Conservation (phyloP, 306 rosid species). For the Castanopsis chinensis region DNA sequence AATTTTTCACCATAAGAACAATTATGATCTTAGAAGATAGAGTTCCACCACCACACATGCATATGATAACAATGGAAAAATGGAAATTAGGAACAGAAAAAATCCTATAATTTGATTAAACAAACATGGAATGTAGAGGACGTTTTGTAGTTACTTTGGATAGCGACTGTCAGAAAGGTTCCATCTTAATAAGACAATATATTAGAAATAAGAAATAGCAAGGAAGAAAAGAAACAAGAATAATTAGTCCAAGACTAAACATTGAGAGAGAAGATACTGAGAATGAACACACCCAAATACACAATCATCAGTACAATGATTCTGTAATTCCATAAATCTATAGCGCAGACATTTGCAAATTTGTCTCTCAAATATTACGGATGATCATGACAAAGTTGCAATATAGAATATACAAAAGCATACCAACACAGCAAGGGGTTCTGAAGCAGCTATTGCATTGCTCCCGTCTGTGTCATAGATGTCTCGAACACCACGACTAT, state of each 20-base stretch:
- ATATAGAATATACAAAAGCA: neutral
- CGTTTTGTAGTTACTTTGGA: neutral
- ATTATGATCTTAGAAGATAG: neutral
- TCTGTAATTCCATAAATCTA: neutral
- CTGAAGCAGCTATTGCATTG: slow-evolving; percentile 71
- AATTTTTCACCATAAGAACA: neutral
- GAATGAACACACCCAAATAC: neutral
- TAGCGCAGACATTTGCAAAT: neutral
- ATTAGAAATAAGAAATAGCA: neutral
- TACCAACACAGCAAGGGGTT: slow-evolving; percentile 95
- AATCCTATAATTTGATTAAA: neutral
- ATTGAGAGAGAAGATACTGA: neutral
- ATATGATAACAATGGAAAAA: neutral
- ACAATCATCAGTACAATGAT: neutral
- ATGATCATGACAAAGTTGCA: neutral
- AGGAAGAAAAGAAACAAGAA: neutral
- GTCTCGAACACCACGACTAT: slow-evolving; percentile 87
- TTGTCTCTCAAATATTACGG: neutral
- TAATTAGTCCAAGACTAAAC: neutral
- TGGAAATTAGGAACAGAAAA: neutral
- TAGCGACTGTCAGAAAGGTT: neutral
- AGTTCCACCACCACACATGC: neutral
- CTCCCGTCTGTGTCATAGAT: slow-evolving; percentile 97
- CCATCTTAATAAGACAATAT: neutral
- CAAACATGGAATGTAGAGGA: neutral